Base-by-base conservation (phyloP, 768 basidiomycete species). In the Rhizopogon vulgaris region DNA sequence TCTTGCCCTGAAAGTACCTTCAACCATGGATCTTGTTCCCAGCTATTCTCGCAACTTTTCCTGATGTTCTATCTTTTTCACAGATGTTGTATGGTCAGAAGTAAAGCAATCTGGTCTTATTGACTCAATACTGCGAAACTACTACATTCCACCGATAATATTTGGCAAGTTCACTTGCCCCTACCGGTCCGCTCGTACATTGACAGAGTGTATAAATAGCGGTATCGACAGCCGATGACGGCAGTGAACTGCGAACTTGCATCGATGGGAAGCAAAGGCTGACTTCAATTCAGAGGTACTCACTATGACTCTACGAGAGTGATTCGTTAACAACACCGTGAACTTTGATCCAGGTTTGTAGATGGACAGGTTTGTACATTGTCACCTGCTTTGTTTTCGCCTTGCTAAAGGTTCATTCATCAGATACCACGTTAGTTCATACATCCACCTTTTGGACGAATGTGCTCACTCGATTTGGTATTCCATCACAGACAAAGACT, bases 231-330 rank as follows among this genome's bases (percentile, higher is more conserved):
- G 59, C 64, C 15, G 65, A 71, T 3, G 73, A 80, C 32, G 77
- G 75, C 3, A 63, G 61, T 6, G 78, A 79, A 55, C 58, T 60
- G 17, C 73, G 78, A 18, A 72, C 73, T 0, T 86, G 84, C 54
- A 84, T 85, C 12, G 86, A 87, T 55, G 85, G 85, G n/a, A 87
- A 87, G 60, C 85, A 87, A 56, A 73, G 85, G 30, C 61, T 87
- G 54, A 85, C 85, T 0, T 85, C 85, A 0, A 78, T 87, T 25
- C 72, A 74, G 55, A 73, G 75, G 84, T 85, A 57, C 50, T 54
- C 40, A 32, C 38, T 38, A 15, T 47, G 3, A 4, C 28, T 39
- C 4, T 1, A 17, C 24, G 14, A 27, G 17, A 9, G 7, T 51
- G 22, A 40, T 15, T 41, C 9, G 8, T 4, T 42, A n/a, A 18